Conservation (phyloP, 345 rosid genomes). For the Euphorbia lathyris region DNA sequence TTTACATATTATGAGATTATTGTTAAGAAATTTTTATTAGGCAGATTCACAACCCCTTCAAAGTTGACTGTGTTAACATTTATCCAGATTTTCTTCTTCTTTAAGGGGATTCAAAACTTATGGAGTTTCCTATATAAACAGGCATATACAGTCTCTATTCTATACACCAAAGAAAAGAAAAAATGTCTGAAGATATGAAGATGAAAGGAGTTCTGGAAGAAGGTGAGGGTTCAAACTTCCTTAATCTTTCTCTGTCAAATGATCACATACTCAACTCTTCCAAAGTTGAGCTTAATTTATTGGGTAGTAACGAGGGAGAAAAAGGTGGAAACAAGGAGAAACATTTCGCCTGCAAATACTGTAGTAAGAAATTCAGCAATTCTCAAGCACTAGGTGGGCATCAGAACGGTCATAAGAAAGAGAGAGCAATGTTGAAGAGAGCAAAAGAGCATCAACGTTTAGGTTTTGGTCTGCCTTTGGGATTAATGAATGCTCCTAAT, state of each 20-base stretch:
- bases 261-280: not conserved
- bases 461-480: not conserved
- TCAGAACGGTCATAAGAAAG: constrained; percentile 30
- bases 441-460: not conserved
- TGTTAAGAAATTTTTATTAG: no score
- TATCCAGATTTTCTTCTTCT: no score
- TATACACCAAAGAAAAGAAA: no score
- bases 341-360: constrained; percentile 17
- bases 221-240: constrained; percentile 1
- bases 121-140: no score
- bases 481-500: not conserved
- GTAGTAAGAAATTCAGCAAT: constrained; percentile 20
- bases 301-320: no score
- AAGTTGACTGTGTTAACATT: no score
- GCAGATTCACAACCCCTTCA: no score
- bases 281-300: no score
- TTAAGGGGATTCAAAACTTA: no score
- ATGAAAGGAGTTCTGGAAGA: constrained; percentile 10
- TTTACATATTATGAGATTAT: no score
- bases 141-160: no score
- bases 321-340: no score
- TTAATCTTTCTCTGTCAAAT: constrained; percentile 15
- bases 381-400: constrained; percentile 37
- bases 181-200: constrained; percentile 4
- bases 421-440: constrained; percentile 20